phyloP scores from a whole-genome alignment of 768 basidiomycete species.

The Panus rudis region DNA sequence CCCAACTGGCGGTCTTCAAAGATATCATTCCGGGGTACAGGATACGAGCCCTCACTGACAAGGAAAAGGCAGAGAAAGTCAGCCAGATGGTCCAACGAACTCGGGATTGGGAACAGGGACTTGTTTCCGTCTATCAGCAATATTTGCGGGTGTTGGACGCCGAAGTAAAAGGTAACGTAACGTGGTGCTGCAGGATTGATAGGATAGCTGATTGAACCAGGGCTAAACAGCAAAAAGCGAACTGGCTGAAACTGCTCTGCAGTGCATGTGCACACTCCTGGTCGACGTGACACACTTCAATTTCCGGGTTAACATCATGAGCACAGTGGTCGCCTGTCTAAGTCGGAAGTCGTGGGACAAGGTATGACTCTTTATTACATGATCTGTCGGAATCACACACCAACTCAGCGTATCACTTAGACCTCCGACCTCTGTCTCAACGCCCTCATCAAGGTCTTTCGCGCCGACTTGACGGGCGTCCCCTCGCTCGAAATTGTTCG shows the following conservation, averaged over 20 bases:
- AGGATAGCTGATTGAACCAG: constrained; percentile 4
- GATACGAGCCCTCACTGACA: constrained; percentile 84
- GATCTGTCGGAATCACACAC: constrained; percentile 6
- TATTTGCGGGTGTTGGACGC: constrained; percentile 81
- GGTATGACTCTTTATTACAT: constrained; percentile 37
- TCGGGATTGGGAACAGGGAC: constrained; percentile 93
- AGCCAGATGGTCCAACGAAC: constrained; percentile 85
- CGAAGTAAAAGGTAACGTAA: constrained; percentile 70
- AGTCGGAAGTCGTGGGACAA: constrained; percentile 87
- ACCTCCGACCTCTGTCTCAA: constrained; percentile 80
- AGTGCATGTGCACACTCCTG: constrained; percentile 83
- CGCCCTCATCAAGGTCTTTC: constrained; percentile 77
- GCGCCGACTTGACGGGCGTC: constrained; percentile 69
- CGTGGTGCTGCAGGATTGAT: neutral
- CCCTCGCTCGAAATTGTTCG: constrained; percentile 87
- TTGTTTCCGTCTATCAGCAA: constrained; percentile 80
- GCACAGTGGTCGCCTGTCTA: constrained; percentile 72
- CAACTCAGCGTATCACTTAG: constrained; percentile 34
- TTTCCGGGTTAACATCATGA: constrained; percentile 89
- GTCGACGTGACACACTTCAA: constrained; percentile 92
- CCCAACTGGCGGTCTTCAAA: constrained; percentile 90
- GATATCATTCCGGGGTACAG: constrained; percentile 96
- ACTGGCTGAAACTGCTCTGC: constrained; percentile 62
- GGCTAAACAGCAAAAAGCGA: constrained; percentile 48
- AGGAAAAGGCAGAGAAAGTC: constrained; percentile 89